Conservation (phyloP, 2,329 filamentous ascomycete species). For the Ilyonectria destructans region DNA sequence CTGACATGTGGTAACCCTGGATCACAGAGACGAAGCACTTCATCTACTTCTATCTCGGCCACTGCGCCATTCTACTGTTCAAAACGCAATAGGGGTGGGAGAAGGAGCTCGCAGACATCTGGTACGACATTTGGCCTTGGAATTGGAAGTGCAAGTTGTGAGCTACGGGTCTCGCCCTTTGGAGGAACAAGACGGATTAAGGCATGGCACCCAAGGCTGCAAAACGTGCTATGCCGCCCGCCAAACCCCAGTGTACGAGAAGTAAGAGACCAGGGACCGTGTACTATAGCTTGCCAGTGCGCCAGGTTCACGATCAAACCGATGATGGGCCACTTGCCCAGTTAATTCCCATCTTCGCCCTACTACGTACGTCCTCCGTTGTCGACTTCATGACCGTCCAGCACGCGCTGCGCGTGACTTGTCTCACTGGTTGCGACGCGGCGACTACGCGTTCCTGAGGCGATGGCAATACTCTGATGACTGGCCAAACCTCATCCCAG, state of each 20-base stretch:
- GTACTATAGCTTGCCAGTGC: conserved; percentile 32
- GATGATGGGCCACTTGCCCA: conserved; percentile 30
- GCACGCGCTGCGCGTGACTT: neutral
- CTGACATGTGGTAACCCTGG: conserved; percentile 33
- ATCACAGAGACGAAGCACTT: conserved; percentile 96
- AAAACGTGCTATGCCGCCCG: conserved; percentile 33
- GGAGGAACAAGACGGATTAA: conserved; percentile 36
- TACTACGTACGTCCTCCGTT: conserved; percentile 4
- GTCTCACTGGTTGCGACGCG: neutral
- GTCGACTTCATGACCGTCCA: neutral
- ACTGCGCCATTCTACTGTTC: conserved; percentile 98
- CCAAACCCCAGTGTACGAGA: conserved; percentile 28
- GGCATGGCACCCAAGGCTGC: conserved; percentile 39
- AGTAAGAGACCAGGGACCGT: conserved; percentile 28
- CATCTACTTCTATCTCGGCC: conserved; percentile 99
- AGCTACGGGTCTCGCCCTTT: conserved; percentile 42
- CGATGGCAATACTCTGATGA: neutral
- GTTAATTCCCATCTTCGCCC: conserved; percentile 27
- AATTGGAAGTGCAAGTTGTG: conserved; percentile 50
- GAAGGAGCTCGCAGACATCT: conserved; percentile 46
- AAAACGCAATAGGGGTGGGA: conserved; percentile 86
- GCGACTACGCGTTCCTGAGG: neutral
- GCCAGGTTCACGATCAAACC: conserved; percentile 32
- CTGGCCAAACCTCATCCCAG: neutral
- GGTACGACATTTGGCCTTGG: conserved; percentile 43